Conservation (phyloP, 2,329 filamentous ascomycete species). For the Epichloe festucae region DNA sequence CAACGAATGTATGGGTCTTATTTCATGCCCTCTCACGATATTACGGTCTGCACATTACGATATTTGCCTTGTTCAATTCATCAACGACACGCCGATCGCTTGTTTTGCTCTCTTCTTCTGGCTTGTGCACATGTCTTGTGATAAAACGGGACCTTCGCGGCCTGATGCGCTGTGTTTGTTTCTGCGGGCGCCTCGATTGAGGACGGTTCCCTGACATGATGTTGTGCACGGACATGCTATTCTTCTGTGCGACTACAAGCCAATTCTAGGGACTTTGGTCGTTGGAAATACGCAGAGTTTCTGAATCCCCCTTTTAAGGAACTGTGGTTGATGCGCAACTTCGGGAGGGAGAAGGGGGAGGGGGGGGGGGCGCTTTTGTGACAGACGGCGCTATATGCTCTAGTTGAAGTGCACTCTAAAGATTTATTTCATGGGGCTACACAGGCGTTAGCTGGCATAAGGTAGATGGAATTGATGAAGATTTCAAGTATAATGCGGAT, state of each 20-base stretch:
- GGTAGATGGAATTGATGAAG: conserved; percentile 10
- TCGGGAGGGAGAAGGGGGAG: neutral
- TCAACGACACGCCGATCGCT: conserved; percentile 2
- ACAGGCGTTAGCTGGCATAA: conserved; percentile 9
- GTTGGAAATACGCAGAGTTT: conserved; percentile 3
- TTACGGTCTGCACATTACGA: conserved; percentile 11
- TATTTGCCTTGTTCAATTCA: conserved; percentile 5
- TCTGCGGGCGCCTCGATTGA: neutral
- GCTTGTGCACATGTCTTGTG: neutral
- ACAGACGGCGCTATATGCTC: neutral
- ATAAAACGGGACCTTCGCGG: neutral
- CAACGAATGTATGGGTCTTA: conserved; percentile 9
- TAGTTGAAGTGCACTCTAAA: neutral
- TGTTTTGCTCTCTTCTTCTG: neutral
- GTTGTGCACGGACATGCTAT: neutral
- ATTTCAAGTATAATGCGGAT: neutral
- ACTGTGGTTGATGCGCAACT: neutral
- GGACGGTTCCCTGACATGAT: neutral
- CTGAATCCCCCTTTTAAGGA: neutral
- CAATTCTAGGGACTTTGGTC: neutral
- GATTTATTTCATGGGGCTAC: neutral
- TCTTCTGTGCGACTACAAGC: neutral
- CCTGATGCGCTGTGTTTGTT: neutral
- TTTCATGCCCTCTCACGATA: conserved; percentile 11
- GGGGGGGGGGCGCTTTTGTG: neutral